Evolutionary conservation across 1,139 yeast genomes (phyloP).

Genomic region (Hyphopichia burtonii): DNA sequence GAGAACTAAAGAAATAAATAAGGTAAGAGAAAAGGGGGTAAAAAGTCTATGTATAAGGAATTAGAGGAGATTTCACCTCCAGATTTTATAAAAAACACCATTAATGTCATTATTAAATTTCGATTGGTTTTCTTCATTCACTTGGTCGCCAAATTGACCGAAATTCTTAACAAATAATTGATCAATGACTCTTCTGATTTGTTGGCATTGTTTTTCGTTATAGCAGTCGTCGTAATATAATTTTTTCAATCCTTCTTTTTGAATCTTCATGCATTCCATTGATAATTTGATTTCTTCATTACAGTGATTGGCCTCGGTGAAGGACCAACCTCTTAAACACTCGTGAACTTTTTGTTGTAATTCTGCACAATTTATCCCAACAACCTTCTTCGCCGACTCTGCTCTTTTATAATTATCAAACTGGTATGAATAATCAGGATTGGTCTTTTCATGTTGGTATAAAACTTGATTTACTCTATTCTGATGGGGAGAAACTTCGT

Average conservation of each 20-base stretch:
- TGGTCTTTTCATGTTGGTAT: constrained; percentile 12
- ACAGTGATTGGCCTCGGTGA: constrained; percentile 29
- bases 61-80: constrained; percentile 30
- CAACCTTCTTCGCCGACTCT: constrained; percentile 24
- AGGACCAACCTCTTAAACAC: constrained; percentile 36
- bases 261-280: constrained; percentile 34
- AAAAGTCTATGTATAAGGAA: background rate
- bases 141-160: constrained; percentile 38
- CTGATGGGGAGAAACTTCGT: constrained; percentile 28
- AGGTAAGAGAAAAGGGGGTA: no score
- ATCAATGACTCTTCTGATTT: constrained; percentile 38
- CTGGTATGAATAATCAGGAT: constrained; percentile 22
- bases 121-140: constrained; percentile 24
- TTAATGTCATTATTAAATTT: constrained; percentile 34
- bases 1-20: background rate
- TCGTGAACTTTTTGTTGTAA: constrained; percentile 37
- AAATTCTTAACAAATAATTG: constrained; percentile 36
- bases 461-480: constrained; percentile 29
- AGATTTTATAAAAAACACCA: constrained; percentile 30
- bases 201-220: constrained; percentile 36
- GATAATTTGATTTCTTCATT: constrained; percentile 26
- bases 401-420: constrained; percentile 33
- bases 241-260: constrained; percentile 33
- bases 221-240: constrained; percentile 43
- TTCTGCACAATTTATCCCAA: constrained; percentile 43